A percentile compares a stretch with the other conserved stretches of the same genome.
phyloP scores from a whole-genome alignment of 768 basidiomycete genomes.

The Lentinula guzmanii region DNA sequence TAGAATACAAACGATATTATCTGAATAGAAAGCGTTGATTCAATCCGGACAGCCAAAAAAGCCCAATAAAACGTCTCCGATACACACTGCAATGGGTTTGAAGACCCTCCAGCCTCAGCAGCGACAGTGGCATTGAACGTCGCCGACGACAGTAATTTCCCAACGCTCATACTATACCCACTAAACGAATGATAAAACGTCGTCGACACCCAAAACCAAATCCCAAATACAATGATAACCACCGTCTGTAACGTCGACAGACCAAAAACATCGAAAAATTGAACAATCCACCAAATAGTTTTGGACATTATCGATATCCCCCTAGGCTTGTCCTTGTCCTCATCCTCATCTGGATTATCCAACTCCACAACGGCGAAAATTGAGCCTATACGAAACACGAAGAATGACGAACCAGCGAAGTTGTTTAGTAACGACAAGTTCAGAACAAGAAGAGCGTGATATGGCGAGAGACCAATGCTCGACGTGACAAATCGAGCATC shows the following conservation, averaged over 20 bases:
- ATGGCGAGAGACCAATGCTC: not conserved
- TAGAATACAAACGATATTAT: not conserved
- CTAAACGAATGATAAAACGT: not conserved
- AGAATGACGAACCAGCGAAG: not conserved
- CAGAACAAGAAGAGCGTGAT: not conserved
- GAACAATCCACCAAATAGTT: not conserved
- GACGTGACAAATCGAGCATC: not conserved
- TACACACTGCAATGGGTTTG: not conserved
- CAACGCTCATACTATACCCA: not conserved
- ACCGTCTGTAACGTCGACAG: not conserved
- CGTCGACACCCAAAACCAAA: not conserved
- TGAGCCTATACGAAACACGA: not conserved
- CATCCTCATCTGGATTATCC: not conserved
- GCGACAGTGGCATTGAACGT: not conserved
- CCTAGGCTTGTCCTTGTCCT: not conserved
- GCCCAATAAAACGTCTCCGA: not conserved
- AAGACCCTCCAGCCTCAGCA: not conserved
- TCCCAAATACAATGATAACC: not conserved
- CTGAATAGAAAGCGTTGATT: not conserved
- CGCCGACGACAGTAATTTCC: not conserved
- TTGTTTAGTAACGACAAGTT: not conserved
- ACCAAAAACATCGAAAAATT: not conserved
- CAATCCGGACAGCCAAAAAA: not conserved
- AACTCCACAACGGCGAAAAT: not conserved
- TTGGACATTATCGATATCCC: not conserved